Conservation (phyloP, 768 basidiomycete genomes). For the Sarcodon sp. region DNA sequence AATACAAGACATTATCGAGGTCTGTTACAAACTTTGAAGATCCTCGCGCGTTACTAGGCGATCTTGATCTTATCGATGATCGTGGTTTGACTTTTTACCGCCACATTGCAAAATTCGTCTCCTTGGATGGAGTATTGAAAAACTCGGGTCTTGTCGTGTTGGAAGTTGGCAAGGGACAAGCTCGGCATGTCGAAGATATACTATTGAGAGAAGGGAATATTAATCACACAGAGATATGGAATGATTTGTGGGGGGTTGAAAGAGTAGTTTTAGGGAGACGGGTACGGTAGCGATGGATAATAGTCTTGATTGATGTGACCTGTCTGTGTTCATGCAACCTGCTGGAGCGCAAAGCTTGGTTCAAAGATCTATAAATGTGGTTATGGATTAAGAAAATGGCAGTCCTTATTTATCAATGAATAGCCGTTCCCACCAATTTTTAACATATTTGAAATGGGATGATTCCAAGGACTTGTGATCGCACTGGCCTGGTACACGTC, state of each 20-base stretch:
- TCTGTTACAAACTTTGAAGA: constrained; percentile 77
- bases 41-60: constrained; percentile 69
- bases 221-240: constrained; percentile 51
- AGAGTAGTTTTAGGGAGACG: constrained; percentile 47
- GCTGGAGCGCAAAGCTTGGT: too few species aligned
- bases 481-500: too few species aligned
- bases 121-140: constrained; percentile 35
- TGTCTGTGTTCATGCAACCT: too few species aligned
- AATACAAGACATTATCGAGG: constrained; percentile 49
- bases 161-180: constrained; percentile 73
- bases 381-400: too few species aligned
- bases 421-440: too few species aligned
- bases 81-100: constrained; percentile 62
- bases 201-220: constrained; percentile 36
- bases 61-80: constrained; percentile 19
- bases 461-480: too few species aligned
- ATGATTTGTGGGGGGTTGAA: constrained; percentile 67
- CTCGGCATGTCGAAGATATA: constrained; percentile 43
- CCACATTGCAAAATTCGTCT: constrained; percentile 51
- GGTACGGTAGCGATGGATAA: background rate
- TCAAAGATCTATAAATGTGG: too few species aligned
- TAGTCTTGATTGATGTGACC: background rate
- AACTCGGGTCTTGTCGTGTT: constrained; percentile 50
- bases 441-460: too few species aligned
- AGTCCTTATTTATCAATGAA: too few species aligned